Conservation (phyloP, 2,329 filamentous ascomycete genomes). For the Colletotrichum theobromicola region DNA sequence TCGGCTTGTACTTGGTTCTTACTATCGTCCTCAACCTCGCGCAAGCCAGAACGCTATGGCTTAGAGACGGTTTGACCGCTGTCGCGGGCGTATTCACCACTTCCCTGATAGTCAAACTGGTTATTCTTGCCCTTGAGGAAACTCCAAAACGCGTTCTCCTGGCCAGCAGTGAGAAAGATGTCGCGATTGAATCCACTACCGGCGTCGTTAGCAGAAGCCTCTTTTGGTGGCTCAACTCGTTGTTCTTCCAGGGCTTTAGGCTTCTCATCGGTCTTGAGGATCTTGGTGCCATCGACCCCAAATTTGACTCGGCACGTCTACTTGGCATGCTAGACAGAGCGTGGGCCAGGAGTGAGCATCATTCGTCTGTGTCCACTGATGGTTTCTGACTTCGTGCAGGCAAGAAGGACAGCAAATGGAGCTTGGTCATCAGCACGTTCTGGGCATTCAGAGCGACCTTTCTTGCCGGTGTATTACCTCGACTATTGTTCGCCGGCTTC, state of each 20-base stretch:
- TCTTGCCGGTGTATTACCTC: constrained; percentile 36
- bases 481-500: constrained; percentile 43
- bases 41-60: constrained; percentile 36
- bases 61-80: constrained; percentile 27
- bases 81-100: constrained; percentile 32
- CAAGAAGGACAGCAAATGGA: constrained; percentile 23
- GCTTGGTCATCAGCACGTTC: constrained; percentile 31
- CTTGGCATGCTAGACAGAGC: constrained; percentile 20
- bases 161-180: constrained; percentile 21
- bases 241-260: constrained; percentile 31
- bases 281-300: constrained; percentile 31
- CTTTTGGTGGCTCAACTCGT: constrained; percentile 40
- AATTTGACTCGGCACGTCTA: constrained; percentile 29
- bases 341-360: constrained; percentile 27
- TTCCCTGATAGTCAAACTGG: constrained; percentile 29
- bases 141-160: constrained; percentile 30
- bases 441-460: constrained; percentile 33
- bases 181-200: constrained; percentile 34
- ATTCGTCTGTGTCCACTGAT: not conserved
- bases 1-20: constrained; percentile 35
- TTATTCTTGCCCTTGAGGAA: constrained; percentile 36
- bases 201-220: constrained; percentile 37
- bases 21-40: constrained; percentile 38
- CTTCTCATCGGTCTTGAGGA: constrained; percentile 27
- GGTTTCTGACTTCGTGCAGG: constrained; percentile 7